Evolutionary conservation across 2,329 filamentous ascomycete species (phyloP).

Genomic region (Fusarium duplospermum): DNA sequence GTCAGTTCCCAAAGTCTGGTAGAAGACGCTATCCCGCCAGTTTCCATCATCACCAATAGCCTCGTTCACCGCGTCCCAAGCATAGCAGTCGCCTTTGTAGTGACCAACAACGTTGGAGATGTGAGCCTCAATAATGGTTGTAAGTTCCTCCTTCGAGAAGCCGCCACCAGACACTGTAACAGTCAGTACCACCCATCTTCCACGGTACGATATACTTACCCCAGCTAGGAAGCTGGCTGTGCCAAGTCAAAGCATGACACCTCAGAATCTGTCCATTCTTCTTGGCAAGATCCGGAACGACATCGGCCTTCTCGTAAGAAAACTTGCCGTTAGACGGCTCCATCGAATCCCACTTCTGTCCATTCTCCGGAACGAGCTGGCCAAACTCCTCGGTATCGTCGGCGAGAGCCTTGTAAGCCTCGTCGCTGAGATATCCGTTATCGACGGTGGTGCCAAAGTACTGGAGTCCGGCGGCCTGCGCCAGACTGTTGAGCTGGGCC

Average conservation of each 20-base stretch:
- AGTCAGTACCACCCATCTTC: not conserved
- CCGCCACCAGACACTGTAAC: slow-evolving; percentile 39
- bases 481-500: slow-evolving; percentile 62
- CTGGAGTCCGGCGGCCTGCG: slow-evolving; percentile 64
- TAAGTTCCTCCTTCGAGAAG: slow-evolving; percentile 70
- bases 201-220: slow-evolving; percentile 11
- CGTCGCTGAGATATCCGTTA: slow-evolving; percentile 65
- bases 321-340: slow-evolving; percentile 69
- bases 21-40: slow-evolving; percentile 65
- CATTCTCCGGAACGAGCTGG: slow-evolving; percentile 73
- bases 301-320: slow-evolving; percentile 68
- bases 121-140: slow-evolving; percentile 63
- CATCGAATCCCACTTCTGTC: slow-evolving; percentile 72
- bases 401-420: slow-evolving; percentile 66
- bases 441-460: slow-evolving; percentile 76
- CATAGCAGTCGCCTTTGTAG: slow-evolving; percentile 70
- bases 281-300: slow-evolving; percentile 60
- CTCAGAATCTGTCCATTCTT: slow-evolving; percentile 64
- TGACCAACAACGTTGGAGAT: slow-evolving; percentile 68
- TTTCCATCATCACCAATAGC: slow-evolving; percentile 68
- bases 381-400: slow-evolving; percentile 70
- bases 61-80: slow-evolving; percentile 77
- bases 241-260: slow-evolving; percentile 71
- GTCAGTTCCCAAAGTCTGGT: slow-evolving; percentile 63
- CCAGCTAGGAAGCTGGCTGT: slow-evolving; percentile 51